phyloP scores from a whole-genome alignment of 306 rosid species.

The Alnus glutinosa region DNA sequence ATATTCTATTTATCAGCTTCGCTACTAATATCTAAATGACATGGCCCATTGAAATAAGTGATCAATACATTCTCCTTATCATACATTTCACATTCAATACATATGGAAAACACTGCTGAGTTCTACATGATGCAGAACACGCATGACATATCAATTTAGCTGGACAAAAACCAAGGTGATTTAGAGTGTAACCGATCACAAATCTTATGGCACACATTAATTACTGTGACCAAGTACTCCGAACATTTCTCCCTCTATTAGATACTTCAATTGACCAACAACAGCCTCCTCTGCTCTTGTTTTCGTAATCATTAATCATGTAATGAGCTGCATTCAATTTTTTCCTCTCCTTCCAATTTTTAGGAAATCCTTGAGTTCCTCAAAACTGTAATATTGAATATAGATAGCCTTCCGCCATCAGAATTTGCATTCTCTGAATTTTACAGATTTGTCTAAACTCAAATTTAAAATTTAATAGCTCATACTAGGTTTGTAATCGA shows the following conservation, averaged over 20 bases:
- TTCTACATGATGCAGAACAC: too few relatives aligned
- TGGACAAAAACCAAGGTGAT: too few relatives aligned
- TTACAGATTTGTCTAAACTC: not conserved
- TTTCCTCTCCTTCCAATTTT: not conserved
- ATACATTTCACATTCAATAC: not conserved
- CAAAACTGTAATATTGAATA: not conserved
- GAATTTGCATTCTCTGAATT: not conserved
- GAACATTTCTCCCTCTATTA: not conserved
- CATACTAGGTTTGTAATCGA: too few relatives aligned
- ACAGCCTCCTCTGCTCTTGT: not conserved
- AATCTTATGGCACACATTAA: not conserved
- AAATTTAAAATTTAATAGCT: not conserved
- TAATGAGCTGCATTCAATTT: not conserved
- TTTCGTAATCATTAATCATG: not conserved
- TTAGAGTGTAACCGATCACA: too few relatives aligned
- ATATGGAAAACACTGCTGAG: not conserved
- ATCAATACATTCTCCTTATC: not conserved
- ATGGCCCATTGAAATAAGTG: not conserved
- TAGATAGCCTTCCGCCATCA: not conserved
- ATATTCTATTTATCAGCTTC: constrained; percentile 27
- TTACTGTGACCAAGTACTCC: not conserved
- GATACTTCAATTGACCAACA: not conserved
- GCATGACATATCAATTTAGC: too few relatives aligned
- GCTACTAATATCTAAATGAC: constrained; percentile 8
- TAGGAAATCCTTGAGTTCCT: not conserved